Evolutionary conservation across 2,329 filamentous ascomycete genomes (phyloP).

Genomic region (Epichloe elymi): DNA sequence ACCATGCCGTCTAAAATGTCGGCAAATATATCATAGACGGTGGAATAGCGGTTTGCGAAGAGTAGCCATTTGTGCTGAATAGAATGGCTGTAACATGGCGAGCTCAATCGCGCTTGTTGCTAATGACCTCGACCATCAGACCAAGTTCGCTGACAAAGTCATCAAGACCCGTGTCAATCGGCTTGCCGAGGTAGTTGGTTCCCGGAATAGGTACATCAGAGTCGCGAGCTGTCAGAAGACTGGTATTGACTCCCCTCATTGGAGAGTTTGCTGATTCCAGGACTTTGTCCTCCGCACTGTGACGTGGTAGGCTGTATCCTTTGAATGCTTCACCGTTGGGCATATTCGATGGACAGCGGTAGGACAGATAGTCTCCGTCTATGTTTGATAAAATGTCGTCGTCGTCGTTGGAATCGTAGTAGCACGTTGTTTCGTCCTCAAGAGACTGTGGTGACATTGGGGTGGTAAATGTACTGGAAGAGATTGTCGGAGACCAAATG

Average conservation of each 20-base stretch:
- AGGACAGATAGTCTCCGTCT: conserved; percentile 22
- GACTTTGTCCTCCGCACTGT: conserved; percentile 12
- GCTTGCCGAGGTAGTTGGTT: conserved; percentile 19
- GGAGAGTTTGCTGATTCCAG: background rate
- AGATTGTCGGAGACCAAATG: conserved; percentile 14
- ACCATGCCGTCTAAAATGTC: background rate
- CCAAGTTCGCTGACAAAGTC: conserved; percentile 33
- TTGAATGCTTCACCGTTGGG: conserved; percentile 13
- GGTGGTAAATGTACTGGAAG: conserved; percentile 18
- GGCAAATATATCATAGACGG: background rate
- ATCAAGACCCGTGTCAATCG: conserved; percentile 25
- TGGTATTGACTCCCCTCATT: conserved; percentile 10
- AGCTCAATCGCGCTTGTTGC: conserved; percentile 16
- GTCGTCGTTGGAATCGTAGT: conserved; percentile 33
- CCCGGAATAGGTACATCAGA: conserved; percentile 10
- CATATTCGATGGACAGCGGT: conserved; percentile 11
- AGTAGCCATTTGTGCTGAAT: background rate
- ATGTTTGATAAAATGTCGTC: conserved; percentile 24
- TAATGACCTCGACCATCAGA: conserved; percentile 38
- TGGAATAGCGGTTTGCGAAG: background rate
- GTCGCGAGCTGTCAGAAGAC: conserved; percentile 13
- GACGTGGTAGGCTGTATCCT: conserved; percentile 35
- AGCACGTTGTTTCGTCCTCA: conserved; percentile 30
- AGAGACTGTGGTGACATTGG: conserved; percentile 25
- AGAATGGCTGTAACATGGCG: background rate